These are phyloP conservation scores for Moesziomyces globuligerus DNA, from an alignment of 1,284 basidiomycete species.

Conservation along the genomic window DNA sequence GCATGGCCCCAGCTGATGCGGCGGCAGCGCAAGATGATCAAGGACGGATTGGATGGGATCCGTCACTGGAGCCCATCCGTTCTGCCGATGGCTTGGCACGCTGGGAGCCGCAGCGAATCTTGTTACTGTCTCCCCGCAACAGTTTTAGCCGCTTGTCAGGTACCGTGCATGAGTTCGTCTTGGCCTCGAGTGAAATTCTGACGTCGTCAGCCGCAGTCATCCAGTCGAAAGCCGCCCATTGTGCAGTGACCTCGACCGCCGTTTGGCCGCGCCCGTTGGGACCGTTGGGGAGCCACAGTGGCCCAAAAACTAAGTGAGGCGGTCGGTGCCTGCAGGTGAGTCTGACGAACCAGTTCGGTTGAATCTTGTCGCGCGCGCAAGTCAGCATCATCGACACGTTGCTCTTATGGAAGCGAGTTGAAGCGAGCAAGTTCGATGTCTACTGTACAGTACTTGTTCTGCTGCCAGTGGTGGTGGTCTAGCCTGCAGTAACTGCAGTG, in stretches of 20 bases:
- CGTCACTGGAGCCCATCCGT: background rate
- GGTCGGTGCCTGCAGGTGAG: background rate
- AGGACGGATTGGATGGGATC: background rate
- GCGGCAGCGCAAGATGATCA: background rate
- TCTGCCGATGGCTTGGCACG: slow-evolving; percentile 4
- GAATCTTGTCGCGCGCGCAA: slow-evolving; percentile 11
- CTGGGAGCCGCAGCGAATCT: background rate
- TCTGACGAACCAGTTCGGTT: too few species aligned
- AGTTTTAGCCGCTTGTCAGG: slow-evolving; percentile 3
- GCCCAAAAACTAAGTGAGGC: background rate
- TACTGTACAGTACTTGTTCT: background rate
- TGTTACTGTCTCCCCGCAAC: slow-evolving; percentile 2
- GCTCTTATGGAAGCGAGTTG: background rate
- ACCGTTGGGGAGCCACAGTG: background rate
- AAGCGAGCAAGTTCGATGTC: slow-evolving; percentile 2
- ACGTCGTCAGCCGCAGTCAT: slow-evolving; percentile 9
- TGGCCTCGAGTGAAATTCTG: slow-evolving; percentile 2
- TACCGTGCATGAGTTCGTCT: background rate
- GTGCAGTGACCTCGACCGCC: too few species aligned
- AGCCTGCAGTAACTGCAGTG: background rate
- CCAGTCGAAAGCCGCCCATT: background rate
- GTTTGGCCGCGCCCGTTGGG: background rate
- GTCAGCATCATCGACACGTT: slow-evolving; percentile 16
- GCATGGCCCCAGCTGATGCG: background rate
- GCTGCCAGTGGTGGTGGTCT: background rate